phyloP scores from a whole-genome alignment of 805 yeast genomes.

The Lipomyces sp. region DNA sequence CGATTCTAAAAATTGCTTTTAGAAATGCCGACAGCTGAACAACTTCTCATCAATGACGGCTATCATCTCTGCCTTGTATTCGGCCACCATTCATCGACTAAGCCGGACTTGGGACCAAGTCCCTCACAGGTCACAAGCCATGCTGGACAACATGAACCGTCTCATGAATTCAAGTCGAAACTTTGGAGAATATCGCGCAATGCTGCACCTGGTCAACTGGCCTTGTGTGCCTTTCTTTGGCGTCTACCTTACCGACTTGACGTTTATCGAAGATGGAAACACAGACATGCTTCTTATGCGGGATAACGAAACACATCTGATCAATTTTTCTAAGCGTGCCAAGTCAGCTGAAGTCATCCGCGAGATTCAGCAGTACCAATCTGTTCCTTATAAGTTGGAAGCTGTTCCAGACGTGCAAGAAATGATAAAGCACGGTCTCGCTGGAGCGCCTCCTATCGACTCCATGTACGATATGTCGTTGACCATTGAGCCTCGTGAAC shows the following conservation, averaged over 20 bases:
- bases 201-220: conserved; percentile 68
- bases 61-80: conserved; percentile 80
- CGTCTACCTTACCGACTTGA: conserved; percentile 83
- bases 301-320: conserved; percentile 45
- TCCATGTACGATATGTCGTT: conserved; percentile 78
- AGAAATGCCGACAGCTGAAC: conserved; percentile 66
- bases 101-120: conserved; percentile 82
- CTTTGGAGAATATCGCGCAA: conserved; percentile 82
- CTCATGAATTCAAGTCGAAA: conserved; percentile 90
- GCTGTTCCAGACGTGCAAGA: conserved; percentile 67
- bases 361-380: conserved; percentile 75
- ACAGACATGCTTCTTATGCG: conserved; percentile 55
- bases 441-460: conserved; percentile 72
- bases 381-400: conserved; percentile 64
- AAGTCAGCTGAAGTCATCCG: conserved; percentile 73
- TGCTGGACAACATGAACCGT: conserved; percentile 70
- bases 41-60: conserved; percentile 95
- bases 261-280: conserved; percentile 88
- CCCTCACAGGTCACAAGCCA: conserved; percentile 54
- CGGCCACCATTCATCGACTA: conserved; percentile 85
- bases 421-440: conserved; percentile 51
- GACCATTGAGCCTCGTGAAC: conserved; percentile 65
- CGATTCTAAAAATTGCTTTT: background rate
- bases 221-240: conserved; percentile 96
- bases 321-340: conserved; percentile 79